Evolutionary conservation across 768 basidiomycete species (phyloP), one percentile per base, ranked within the genome.

Genomic region (Trametes villosa): DNA sequence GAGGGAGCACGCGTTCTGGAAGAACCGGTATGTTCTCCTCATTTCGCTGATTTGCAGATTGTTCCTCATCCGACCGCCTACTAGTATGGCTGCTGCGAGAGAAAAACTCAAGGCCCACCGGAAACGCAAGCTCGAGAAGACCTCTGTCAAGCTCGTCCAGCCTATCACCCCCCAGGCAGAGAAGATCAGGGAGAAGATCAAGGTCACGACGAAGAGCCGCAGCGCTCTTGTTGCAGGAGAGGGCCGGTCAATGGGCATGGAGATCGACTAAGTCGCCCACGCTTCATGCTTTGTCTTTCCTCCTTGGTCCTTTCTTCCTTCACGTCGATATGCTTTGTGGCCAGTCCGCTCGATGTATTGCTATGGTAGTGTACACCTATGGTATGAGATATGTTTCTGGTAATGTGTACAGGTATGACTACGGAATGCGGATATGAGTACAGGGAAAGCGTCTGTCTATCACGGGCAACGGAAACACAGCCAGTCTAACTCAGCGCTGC

Each of bases 1-100:
- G 72, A 83, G 97, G 74, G 97, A 98, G 72, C 84, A 88, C 62
- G 94, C 91, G 22, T 98, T 98, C 85, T 98, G 89, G 88, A 98
- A 94, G 78, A 92, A 92, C 79, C 85, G 91, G 89, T 86, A 59
- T 60, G 78, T 50, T 38, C 13, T 38, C 4, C 13, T 38, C 36
- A 9, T 3, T 3, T n/a, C 22, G 26, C 38, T 6, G 20, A 7
- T 36, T 9, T 9, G 11, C 24, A 7, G 12, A 24, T 26, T 24
- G 9, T 15, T 2, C 9, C 9, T 34, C 6, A 22, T 44, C 4
- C 20, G 12, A 17, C 9, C 22, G 38, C 15, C 17, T 30, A 46
- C 18, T 68, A 96, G 94, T 70, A 96, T 97, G 94, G 86, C 89
- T 17, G 83, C 82, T 64, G 88, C 88, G 69, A 85, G 87, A 64